Conservation (phyloP, 192 early-diverging fungal species). For the Phlyctochytrium planicorne region DNA sequence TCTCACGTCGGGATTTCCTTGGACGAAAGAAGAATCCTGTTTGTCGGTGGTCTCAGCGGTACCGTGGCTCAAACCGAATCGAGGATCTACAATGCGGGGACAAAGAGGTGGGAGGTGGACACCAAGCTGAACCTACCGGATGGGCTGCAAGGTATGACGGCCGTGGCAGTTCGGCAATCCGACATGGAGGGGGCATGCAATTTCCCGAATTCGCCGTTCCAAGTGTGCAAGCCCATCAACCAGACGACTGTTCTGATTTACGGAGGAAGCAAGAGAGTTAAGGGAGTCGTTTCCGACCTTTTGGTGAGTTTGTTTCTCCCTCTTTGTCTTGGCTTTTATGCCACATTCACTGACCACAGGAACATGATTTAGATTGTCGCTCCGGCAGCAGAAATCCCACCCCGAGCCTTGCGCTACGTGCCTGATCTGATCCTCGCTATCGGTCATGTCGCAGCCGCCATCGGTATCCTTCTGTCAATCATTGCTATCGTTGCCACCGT, state of each 20-base stretch:
- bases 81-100: slow-evolving; percentile 12
- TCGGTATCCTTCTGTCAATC: slow-evolving; percentile 9
- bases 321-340: no score
- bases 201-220: background rate
- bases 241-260: slow-evolving; percentile 8
- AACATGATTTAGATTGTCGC: background rate
- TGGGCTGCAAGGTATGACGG: slow-evolving; percentile 2
- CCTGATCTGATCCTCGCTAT: background rate
- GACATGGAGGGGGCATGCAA: background rate
- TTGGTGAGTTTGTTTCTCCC: background rate
- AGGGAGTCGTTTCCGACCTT: background rate
- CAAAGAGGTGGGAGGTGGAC: background rate
- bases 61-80: background rate
- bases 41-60: slow-evolving; percentile 3
- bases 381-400: background rate
- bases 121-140: background rate
- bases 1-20: background rate
- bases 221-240: slow-evolving; percentile 11
- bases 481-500: background rate
- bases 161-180: background rate
- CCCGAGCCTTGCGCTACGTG: background rate
- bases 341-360: background rate
- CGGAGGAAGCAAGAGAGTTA: slow-evolving; percentile 4
- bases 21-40: background rate
- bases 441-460: background rate